These are phyloP conservation scores for Nigrograna mackinnonii DNA, from an alignment of 2,329 filamentous ascomycete genomes.

Conservation along the genomic window DNA sequence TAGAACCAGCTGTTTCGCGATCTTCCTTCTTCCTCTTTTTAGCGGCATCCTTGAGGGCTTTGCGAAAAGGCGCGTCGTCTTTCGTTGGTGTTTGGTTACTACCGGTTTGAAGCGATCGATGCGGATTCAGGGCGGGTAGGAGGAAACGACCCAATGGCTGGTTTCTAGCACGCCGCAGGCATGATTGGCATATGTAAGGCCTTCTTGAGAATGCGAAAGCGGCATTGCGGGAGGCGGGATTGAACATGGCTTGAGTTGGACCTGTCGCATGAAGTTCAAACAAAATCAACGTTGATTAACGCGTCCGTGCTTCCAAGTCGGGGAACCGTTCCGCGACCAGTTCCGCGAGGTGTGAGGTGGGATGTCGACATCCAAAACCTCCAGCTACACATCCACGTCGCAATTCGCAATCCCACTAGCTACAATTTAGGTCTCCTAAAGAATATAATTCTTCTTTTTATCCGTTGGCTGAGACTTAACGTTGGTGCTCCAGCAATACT, in stretches of 20 bases:
- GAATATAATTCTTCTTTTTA: too few species aligned
- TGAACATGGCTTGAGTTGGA: slow-evolving; percentile 32
- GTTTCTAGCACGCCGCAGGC: slow-evolving; percentile 20
- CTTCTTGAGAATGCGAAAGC: slow-evolving; percentile 22
- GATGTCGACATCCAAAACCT: too few species aligned
- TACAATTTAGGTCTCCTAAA: too few species aligned
- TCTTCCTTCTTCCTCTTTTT: slow-evolving; percentile 35
- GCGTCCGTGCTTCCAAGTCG: slow-evolving; percentile 5
- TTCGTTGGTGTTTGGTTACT: slow-evolving; percentile 18
- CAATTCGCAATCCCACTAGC: too few species aligned
- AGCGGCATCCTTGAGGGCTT: slow-evolving; percentile 40
- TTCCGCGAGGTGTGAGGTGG: too few species aligned
- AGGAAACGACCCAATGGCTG: slow-evolving; percentile 16
- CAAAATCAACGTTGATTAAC: not conserved
- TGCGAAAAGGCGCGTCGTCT: slow-evolving; percentile 38
- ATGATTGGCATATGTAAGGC: slow-evolving; percentile 33
- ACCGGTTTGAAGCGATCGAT: slow-evolving; percentile 28
- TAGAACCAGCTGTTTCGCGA: slow-evolving; percentile 4
- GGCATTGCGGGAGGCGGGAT: slow-evolving; percentile 20
- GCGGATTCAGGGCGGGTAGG: not conserved
- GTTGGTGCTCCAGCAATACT: too few species aligned
- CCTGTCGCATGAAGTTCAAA: slow-evolving; percentile 1
- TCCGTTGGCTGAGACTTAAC: too few species aligned
- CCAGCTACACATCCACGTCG: too few species aligned
- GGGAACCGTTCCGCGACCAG: too few species aligned